These are phyloP conservation scores for Cladosporium sp. DNA, from an alignment of 2,329 filamentous ascomycete genomes.

Conservation along the genomic window DNA sequence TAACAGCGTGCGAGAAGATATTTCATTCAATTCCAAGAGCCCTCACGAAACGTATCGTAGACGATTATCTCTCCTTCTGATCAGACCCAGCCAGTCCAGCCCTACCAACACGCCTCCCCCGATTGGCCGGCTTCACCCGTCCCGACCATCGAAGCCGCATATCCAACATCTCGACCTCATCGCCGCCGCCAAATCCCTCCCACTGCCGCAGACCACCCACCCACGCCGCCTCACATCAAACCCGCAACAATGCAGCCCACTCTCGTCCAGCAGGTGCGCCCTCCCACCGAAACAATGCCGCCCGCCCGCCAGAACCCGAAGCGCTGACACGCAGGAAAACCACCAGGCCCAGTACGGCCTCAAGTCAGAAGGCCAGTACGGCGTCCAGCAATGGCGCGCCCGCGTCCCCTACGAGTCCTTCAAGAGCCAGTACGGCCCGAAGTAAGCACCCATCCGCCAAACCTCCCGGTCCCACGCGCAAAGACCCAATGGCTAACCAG, in stretches of 20 bases:
- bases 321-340: neutral
- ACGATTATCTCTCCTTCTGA: too few species aligned
- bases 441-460: constrained; percentile 42
- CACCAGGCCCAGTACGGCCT: constrained; percentile 22
- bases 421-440: constrained; percentile 52
- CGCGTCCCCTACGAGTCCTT: constrained; percentile 44
- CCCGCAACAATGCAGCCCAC: constrained; percentile 25
- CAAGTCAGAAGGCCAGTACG: constrained; percentile 19
- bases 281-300: neutral
- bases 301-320: neutral
- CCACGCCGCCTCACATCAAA: neutral
- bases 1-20: too few species aligned
- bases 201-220: neutral
- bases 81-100: neutral
- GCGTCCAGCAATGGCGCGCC: constrained; percentile 29
- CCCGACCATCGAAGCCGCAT: neutral
- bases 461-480: constrained; percentile 22
- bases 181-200: neutral
- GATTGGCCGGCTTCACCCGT: neutral
- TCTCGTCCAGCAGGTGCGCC: constrained; percentile 22
- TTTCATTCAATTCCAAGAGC: too few species aligned
- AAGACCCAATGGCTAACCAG: neutral
- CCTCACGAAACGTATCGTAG: too few species aligned
- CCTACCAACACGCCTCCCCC: neutral
- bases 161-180: constrained; percentile 9